Conservation (phyloP, 2,329 filamentous ascomycete genomes). For the Diaporthe batatas region DNA sequence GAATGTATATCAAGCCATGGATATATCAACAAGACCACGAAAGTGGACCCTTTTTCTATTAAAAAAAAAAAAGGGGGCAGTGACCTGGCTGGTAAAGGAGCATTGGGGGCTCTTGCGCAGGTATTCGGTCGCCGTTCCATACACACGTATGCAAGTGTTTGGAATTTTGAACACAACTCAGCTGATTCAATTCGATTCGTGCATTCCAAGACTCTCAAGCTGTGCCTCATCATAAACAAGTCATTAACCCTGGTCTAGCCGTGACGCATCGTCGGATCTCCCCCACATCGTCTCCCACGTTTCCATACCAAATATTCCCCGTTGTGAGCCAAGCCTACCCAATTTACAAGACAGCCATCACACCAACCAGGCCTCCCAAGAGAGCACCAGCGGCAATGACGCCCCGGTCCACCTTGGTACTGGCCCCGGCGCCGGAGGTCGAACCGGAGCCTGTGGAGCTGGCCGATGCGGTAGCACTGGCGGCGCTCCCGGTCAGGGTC, state of each 20-base stretch:
- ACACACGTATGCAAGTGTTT: no score
- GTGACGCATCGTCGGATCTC: neutral
- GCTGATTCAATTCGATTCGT: neutral
- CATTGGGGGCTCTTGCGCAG: no score
- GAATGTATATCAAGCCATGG: neutral
- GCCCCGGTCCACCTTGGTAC: slow-evolving; percentile 16
- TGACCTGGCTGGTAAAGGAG: no score
- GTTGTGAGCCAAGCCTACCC: no score
- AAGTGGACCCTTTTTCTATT: neutral
- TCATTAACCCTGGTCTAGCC: neutral
- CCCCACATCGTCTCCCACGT: neutral
- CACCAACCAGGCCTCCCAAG: slow-evolving; percentile 49
- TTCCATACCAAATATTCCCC: neutral
- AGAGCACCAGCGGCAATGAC: slow-evolving; percentile 47
- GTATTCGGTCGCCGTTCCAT: no score
- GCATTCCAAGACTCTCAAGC: neutral
- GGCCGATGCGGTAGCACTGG: slow-evolving; percentile 31
- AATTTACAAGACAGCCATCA: slow-evolving; percentile 48
- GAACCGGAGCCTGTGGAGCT: slow-evolving; percentile 29
- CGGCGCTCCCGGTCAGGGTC: slow-evolving; percentile 44
- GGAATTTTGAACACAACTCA: no score
- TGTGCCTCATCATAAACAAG: neutral
- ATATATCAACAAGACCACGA: no score
- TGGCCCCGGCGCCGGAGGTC: slow-evolving; percentile 3
- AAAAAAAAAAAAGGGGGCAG: no score